Evolutionary conservation across 176 grass and related monocot genomes (phyloP).

Genomic region (Pontederia paniculata): DNA sequence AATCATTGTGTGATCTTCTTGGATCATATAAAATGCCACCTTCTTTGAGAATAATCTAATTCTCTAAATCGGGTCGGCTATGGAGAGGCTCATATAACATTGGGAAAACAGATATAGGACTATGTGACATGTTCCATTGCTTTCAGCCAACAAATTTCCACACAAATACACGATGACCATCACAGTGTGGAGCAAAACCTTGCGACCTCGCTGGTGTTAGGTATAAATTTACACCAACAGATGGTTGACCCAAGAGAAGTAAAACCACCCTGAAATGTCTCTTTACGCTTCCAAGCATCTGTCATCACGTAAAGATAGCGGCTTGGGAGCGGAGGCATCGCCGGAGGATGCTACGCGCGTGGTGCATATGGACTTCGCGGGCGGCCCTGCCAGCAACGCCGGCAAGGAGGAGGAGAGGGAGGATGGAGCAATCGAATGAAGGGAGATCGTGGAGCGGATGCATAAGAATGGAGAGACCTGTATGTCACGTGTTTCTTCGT

Average conservation of each 20-base stretch:
- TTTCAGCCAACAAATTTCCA: constrained; percentile 62
- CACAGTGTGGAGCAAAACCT: constrained; percentile 61
- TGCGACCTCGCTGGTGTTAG: constrained; percentile 64
- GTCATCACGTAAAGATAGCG: not conserved
- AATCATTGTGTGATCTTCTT: constrained; percentile 46
- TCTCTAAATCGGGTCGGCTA: constrained; percentile 28
- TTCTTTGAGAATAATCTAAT: constrained; percentile 38
- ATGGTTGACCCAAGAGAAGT: constrained; percentile 78
- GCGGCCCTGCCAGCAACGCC: constrained; percentile 26
- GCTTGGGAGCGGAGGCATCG: constrained; percentile 11
- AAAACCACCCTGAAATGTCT: constrained; percentile 57
- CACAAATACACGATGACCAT: constrained; percentile 87
- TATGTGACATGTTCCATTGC: constrained; percentile 52
- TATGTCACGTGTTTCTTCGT: no score
- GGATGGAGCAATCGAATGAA: constrained; percentile 13
- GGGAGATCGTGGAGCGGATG: not conserved
- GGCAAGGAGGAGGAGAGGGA: constrained; percentile 13
- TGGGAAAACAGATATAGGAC: constrained; percentile 36
- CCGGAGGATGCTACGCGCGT: not conserved
- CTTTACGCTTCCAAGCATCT: constrained; percentile 25
- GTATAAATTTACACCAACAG: constrained; percentile 77
- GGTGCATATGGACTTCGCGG: not conserved
- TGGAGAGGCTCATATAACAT: constrained; percentile 70
- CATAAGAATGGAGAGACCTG: no score
- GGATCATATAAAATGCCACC: constrained; percentile 78